Conservation (phyloP, 495 filamentous ascomycete species). For the Penicillium daleae region DNA sequence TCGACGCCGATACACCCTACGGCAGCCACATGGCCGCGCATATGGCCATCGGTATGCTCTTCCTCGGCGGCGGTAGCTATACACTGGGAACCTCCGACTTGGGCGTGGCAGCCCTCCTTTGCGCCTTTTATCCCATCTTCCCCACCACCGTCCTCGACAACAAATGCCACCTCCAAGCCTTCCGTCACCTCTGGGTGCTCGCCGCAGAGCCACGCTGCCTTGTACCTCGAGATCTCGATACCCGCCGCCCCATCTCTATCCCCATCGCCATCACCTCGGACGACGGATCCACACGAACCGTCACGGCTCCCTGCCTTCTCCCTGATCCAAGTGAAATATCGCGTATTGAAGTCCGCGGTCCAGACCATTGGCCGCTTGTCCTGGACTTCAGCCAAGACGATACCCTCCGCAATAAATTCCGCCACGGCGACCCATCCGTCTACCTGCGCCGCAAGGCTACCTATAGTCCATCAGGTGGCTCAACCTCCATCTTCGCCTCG, state of each 20-base stretch:
- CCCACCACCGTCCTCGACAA: slow-evolving; percentile 89
- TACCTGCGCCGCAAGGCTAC: slow-evolving; percentile 79
- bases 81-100: slow-evolving; percentile 90
- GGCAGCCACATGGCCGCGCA: slow-evolving; percentile 93
- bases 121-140: slow-evolving; percentile 93
- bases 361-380: slow-evolving; percentile 83
- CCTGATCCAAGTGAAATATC: slow-evolving; percentile 74
- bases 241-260: slow-evolving; percentile 73
- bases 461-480: slow-evolving; percentile 63
- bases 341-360: slow-evolving; percentile 65
- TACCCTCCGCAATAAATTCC: slow-evolving; percentile 68
- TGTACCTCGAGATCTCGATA: slow-evolving; percentile 81
- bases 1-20: slow-evolving; percentile 82
- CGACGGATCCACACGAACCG: slow-evolving; percentile 45
- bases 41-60: slow-evolving; percentile 87
- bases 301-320: slow-evolving; percentile 76
- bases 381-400: slow-evolving; percentile 75
- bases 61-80: slow-evolving; percentile 87
- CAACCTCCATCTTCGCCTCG: slow-evolving; percentile 67
- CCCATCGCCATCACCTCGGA: slow-evolving; percentile 64
- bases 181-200: slow-evolving; percentile 96
- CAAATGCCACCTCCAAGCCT: slow-evolving; percentile 91
- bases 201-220: slow-evolving; percentile 90
- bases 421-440: slow-evolving; percentile 68
- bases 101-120: slow-evolving; percentile 82